These are phyloP conservation scores for Yamadazyma siamensis DNA, from an alignment of 1,139 yeast species.

Conservation along the genomic window DNA sequence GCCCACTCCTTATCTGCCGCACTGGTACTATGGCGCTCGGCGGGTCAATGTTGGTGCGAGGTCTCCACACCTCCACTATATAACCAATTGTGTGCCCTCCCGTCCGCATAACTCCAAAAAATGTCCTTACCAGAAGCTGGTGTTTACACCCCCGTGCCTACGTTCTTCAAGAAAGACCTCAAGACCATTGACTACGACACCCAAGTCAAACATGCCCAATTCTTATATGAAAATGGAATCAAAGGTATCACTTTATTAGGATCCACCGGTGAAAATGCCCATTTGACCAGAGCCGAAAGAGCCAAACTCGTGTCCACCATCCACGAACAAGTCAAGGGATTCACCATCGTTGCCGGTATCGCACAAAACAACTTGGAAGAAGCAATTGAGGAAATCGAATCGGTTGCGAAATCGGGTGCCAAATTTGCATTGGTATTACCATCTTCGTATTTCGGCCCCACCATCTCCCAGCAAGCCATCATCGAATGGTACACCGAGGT, in stretches of 20 bases:
- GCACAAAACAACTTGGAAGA: conserved; percentile 41
- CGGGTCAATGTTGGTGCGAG: too few species aligned
- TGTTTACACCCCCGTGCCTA: conserved; percentile 37
- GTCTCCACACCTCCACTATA: too few species aligned
- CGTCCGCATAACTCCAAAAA: too few species aligned
- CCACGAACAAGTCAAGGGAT: conserved; percentile 33
- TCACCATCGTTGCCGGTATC: conserved; percentile 43
- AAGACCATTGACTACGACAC: conserved; percentile 29
- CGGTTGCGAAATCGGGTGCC: conserved; percentile 42
- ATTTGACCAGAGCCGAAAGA: conserved; percentile 42
- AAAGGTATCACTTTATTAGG: conserved; percentile 34
- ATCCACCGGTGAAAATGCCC: conserved; percentile 46
- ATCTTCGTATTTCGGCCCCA: conserved; percentile 45
- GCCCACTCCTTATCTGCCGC: too few species aligned
- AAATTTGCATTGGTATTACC: conserved; percentile 41
- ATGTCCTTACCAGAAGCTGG: conserved; percentile 13
- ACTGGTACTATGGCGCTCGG: too few species aligned
- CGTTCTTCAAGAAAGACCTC: conserved; percentile 30
- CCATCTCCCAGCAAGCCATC: conserved; percentile 39
- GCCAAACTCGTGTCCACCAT: conserved; percentile 25
- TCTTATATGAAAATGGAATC: conserved; percentile 27
- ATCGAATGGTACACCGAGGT: conserved; percentile 40
- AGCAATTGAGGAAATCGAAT: conserved; percentile 32
- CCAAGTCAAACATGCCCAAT: conserved; percentile 33
- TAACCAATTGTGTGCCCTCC: too few species aligned